Percentiles rank a stretch among this genome's conserved stretches.
phyloP scores from a whole-genome alignment of 192 early-diverging fungal genomes.

The Helicostylum pulchrum region DNA sequence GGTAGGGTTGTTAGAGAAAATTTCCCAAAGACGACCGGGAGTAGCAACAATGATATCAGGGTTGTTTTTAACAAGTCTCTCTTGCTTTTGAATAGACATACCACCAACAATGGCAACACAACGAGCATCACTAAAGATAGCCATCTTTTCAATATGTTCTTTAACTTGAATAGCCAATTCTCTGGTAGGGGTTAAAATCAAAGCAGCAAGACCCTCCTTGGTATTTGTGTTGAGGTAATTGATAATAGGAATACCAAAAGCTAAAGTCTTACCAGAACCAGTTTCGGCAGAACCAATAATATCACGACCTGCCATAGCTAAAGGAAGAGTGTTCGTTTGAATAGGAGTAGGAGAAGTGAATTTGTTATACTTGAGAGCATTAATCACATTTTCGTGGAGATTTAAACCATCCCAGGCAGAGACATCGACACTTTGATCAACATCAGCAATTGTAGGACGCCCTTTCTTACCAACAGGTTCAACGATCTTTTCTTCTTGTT shows the following conservation, averaged over 20 bases:
- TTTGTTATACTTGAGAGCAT: conserved; percentile 66
- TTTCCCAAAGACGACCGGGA: conserved; percentile 75
- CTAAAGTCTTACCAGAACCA: conserved; percentile 93
- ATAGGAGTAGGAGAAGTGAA: conserved; percentile 86
- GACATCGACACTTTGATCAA: conserved; percentile 54
- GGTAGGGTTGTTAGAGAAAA: conserved; percentile 52
- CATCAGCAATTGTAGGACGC: conserved; percentile 20
- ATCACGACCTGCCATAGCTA: conserved; percentile 73
- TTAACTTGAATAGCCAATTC: conserved; percentile 95
- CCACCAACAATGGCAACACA: conserved; percentile 87
- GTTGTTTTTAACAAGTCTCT: conserved; percentile 57
- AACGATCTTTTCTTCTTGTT: conserved; percentile 15
- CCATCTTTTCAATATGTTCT: conserved; percentile 68
- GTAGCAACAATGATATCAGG: conserved; percentile 81
- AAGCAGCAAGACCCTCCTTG: conserved; percentile 44
- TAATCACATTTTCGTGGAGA: conserved; percentile 53
- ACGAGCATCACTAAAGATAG: conserved; percentile 34
- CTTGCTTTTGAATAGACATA: conserved; percentile 91
- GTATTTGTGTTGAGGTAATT: conserved; percentile 58
- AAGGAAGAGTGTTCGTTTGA: conserved; percentile 71
- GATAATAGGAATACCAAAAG: conserved; percentile 92
- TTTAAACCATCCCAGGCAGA: conserved; percentile 71
- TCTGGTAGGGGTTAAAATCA: conserved; percentile 90
- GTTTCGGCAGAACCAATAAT: conserved; percentile 94
- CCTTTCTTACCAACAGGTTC: conserved; percentile 1